Conservation (phyloP, 345 rosid species). For the Trapa bicornis region DNA sequence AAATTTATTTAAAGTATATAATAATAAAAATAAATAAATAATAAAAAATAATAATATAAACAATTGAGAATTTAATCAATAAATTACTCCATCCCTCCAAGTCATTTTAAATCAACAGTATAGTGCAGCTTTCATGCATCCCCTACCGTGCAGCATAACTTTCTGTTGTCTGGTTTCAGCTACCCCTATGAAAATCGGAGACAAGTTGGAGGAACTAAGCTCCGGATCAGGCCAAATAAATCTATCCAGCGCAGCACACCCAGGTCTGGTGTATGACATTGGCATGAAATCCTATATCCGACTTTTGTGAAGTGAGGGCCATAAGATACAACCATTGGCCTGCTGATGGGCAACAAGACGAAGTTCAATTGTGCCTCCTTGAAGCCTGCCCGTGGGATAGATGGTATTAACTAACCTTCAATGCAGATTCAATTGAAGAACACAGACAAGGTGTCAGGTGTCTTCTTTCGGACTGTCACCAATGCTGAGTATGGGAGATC, state of each 20-base stretch:
- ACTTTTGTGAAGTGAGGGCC: constrained; percentile 72
- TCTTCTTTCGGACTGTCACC: constrained; percentile 53
- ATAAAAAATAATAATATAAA: too few relatives aligned
- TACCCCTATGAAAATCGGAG: constrained; percentile 45
- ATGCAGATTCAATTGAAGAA: constrained; percentile 47
- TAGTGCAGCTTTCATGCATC: too few relatives aligned
- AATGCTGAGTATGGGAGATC: constrained; percentile 36
- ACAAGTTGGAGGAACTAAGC: constrained; percentile 33
- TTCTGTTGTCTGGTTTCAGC: constrained; percentile 31
- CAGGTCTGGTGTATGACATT: constrained; percentile 66
- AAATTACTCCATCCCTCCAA: too few relatives aligned
- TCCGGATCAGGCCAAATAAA: constrained; percentile 77
- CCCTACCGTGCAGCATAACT: neutral
- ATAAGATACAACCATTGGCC: constrained; percentile 46
- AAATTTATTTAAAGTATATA: too few relatives aligned
- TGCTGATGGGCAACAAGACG: constrained; percentile 29
- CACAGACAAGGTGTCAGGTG: constrained; percentile 22
- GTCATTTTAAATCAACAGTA: too few relatives aligned
- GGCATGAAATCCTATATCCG: constrained; percentile 32
- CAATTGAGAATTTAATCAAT: too few relatives aligned
- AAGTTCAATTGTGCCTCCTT: constrained; percentile 36
- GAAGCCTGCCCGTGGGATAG: constrained; percentile 43
- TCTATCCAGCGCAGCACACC: constrained; percentile 53
- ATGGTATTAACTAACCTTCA: constrained; percentile 77
- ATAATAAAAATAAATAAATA: too few relatives aligned